phyloP scores from a whole-genome alignment of 73 alveolate species.

The Paramecium tetraurelia region DNA sequence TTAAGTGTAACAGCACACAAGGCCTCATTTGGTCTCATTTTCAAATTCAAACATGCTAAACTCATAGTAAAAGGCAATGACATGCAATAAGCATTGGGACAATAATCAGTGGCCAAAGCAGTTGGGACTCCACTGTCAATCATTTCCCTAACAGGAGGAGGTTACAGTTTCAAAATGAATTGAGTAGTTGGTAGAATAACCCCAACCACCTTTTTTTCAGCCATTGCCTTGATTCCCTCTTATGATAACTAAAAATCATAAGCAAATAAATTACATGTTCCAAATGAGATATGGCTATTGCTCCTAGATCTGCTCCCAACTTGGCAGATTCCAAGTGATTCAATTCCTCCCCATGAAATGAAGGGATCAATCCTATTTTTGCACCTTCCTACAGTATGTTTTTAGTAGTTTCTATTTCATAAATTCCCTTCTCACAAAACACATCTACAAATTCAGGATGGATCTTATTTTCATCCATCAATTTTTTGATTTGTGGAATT shows the following conservation, averaged over 20 bases:
- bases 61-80: conserved; percentile 65
- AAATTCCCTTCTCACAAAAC: conserved; percentile 69
- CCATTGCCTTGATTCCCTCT: conserved; percentile 62
- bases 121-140: conserved; percentile 64
- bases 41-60: conserved; percentile 61
- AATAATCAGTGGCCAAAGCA: conserved; percentile 67
- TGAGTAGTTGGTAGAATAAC: conserved; percentile 69
- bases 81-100: conserved; percentile 66
- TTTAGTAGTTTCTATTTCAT: conserved; percentile 61
- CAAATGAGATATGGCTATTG: conserved; percentile 63
- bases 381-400: conserved; percentile 44
- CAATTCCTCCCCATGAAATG: conserved; percentile 72
- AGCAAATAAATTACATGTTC: background rate
- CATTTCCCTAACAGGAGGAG: conserved; percentile 70
- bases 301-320: conserved; percentile 63
- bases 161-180: conserved; percentile 41
- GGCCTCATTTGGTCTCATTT: conserved; percentile 65
- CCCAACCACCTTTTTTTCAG: conserved; percentile 59
- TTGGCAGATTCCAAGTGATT: conserved; percentile 61
- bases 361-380: conserved; percentile 53
- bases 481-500: conserved; percentile 49
- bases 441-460: conserved; percentile 72
- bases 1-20: conserved; percentile 67
- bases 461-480: conserved; percentile 50
- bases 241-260: background rate